These are phyloP conservation scores for Leccinum fibrillosum DNA, from an alignment of 768 basidiomycete species.

Conservation along the genomic window DNA sequence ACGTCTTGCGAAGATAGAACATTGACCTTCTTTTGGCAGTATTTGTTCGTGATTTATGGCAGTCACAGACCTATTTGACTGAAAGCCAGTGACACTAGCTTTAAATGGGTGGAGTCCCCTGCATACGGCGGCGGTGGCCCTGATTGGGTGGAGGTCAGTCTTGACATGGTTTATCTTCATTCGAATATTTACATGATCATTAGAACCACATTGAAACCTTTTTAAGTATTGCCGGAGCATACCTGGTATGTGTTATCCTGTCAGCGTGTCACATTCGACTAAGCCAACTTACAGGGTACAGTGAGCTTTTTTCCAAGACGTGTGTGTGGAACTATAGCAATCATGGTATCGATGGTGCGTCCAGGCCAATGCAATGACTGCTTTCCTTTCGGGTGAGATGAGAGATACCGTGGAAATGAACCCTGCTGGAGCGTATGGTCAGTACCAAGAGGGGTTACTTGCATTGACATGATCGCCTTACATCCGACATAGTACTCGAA, in stretches of 20 bases:
- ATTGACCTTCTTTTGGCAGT: conserved; percentile 43
- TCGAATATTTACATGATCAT: neutral
- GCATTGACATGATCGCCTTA: neutral
- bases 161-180: neutral
- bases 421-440: conserved; percentile 76
- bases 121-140: conserved; percentile 77
- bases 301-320: conserved; percentile 40
- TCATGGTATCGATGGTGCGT: neutral
- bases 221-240: conserved; percentile 81
- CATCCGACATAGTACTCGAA: conserved; percentile 55
- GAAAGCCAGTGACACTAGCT: conserved; percentile 39
- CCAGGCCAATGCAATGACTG: conserved; percentile 91
- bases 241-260: conserved; percentile 53
- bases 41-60: conserved; percentile 62
- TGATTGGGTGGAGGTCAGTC: conserved; percentile 82
- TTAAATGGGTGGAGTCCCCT: conserved; percentile 96
- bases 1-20: neutral
- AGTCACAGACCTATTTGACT: neutral
- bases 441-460: conserved; percentile 7
- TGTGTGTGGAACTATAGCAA: neutral
- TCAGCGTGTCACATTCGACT: neutral
- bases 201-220: conserved; percentile 85
- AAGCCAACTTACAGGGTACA: conserved; percentile 52
- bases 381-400: conserved; percentile 95
- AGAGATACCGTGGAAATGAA: conserved; percentile 87